These are phyloP conservation scores for Cercophora scortea DNA, from an alignment of 495 filamentous ascomycete genomes.

Conservation along the genomic window DNA sequence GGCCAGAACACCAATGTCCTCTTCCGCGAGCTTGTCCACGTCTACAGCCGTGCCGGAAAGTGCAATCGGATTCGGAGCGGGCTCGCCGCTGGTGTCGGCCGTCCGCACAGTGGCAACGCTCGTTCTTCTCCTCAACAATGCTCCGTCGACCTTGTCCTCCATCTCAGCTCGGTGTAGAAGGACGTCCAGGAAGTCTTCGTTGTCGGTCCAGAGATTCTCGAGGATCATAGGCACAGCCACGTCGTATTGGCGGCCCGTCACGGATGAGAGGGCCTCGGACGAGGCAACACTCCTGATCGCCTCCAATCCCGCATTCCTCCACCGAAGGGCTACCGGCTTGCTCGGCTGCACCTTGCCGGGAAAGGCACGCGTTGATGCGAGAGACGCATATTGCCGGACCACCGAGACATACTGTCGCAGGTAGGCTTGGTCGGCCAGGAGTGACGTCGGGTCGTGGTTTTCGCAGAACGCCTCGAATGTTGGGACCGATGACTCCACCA, in stretches of 20 bases:
- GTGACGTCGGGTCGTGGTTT: slow-evolving; percentile 68
- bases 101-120: slow-evolving; percentile 75
- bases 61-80: slow-evolving; percentile 57
- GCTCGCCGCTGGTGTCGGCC: slow-evolving; percentile 53
- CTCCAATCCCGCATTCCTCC: slow-evolving; percentile 70
- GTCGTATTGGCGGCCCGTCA: slow-evolving; percentile 64
- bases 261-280: slow-evolving; percentile 66
- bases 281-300: slow-evolving; percentile 72
- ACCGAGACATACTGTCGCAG: slow-evolving; percentile 74
- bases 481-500: slow-evolving; percentile 78
- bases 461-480: slow-evolving; percentile 79
- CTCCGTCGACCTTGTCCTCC: slow-evolving; percentile 58
- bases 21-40: slow-evolving; percentile 76
- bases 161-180: slow-evolving; percentile 54
- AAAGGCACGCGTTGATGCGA: slow-evolving; percentile 53
- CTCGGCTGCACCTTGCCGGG: slow-evolving; percentile 46
- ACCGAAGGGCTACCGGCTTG: slow-evolving; percentile 70
- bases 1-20: slow-evolving; percentile 76
- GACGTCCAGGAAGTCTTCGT: slow-evolving; percentile 56
- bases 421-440: slow-evolving; percentile 76
- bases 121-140: slow-evolving; percentile 55
- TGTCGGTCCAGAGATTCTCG: slow-evolving; percentile 73
- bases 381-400: slow-evolving; percentile 66
- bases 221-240: slow-evolving; percentile 75
- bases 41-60: slow-evolving; percentile 71